A percentile compares a stretch with the other conserved stretches of the same genome.
Evolutionary conservation across 495 filamentous ascomycete species (phyloP).

Genomic region (Terfezia boudieri): DNA sequence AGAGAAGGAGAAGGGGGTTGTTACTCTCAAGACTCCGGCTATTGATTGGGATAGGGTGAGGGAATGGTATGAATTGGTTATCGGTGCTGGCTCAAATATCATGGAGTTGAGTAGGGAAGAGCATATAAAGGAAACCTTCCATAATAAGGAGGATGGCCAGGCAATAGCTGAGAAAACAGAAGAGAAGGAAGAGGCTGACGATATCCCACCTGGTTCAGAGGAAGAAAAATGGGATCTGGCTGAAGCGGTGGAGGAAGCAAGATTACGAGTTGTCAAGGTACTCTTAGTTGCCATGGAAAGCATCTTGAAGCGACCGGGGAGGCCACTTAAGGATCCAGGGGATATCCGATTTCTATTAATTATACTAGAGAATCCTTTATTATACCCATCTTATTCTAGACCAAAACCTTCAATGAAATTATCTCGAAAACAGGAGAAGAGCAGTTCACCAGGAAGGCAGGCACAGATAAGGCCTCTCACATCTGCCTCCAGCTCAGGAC

Average conservation of each 20-base stretch:
- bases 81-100: conserved; percentile 32
- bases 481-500: conserved; percentile 8
- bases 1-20: not conserved
- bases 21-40: conserved; percentile 31
- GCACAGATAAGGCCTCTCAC: not conserved
- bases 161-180: conserved; percentile 12
- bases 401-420: conserved; percentile 6
- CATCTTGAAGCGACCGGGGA: conserved; percentile 64
- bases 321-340: conserved; percentile 42
- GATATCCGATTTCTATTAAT: conserved; percentile 69
- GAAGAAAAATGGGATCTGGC: conserved; percentile 29
- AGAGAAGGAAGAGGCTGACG: conserved; percentile 21
- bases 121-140: not conserved
- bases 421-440: conserved; percentile 14
- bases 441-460: not conserved
- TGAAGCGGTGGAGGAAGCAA: conserved; percentile 39
- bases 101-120: not conserved
- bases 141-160: not conserved
- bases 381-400: conserved; percentile 25
- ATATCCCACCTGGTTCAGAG: conserved; percentile 15
- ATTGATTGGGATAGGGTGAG: conserved; percentile 54
- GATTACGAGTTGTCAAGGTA: conserved; percentile 40
- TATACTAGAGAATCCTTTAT: conserved; percentile 56
- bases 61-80: conserved; percentile 55
- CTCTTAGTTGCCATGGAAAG: conserved; percentile 67